These are phyloP conservation scores for Stephania yunnanensis DNA, from an alignment of 164 flowering plant genomes.

Conservation along the genomic window DNA sequence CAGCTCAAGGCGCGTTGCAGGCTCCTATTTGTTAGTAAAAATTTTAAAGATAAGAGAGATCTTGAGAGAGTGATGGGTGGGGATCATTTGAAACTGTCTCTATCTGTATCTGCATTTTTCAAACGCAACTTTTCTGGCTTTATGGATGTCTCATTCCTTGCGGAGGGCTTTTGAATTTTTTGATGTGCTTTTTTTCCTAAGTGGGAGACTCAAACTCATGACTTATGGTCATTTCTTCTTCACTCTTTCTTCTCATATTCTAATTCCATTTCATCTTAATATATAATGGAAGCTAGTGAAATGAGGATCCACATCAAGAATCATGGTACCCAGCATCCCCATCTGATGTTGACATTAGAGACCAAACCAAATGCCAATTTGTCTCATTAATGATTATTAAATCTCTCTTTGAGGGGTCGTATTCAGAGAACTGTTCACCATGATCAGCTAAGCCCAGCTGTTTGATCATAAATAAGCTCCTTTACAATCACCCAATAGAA, in stretches of 20 bases:
- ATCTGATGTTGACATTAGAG: not conserved
- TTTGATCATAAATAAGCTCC: conserved; percentile 3
- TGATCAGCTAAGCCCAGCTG: not conserved
- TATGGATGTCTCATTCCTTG: not conserved
- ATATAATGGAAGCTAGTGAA: not conserved
- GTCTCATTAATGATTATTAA: not conserved
- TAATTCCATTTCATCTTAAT: not conserved
- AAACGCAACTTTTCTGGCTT: not conserved
- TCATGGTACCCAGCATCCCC: conserved; percentile 1
- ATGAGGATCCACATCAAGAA: not conserved
- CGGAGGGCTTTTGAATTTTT: not conserved
- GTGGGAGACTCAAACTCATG: conserved; percentile 3
- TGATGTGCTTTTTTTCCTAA: not conserved
- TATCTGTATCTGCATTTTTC: not conserved
- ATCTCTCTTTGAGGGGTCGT: not conserved
- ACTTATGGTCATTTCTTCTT: conserved; percentile 6
- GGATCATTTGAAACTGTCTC: not conserved
- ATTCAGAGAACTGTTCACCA: not conserved
- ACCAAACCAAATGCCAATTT: not conserved
- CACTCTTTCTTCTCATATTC: not conserved
- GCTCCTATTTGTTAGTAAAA: too few relatives aligned
- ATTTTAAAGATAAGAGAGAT: too few relatives aligned
- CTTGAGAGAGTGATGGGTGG: not conserved
- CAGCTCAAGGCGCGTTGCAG: too few relatives aligned
- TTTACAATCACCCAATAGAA: not conserved